phyloP scores from a whole-genome alignment of 257 asterid species.

The Datura wrightii region DNA sequence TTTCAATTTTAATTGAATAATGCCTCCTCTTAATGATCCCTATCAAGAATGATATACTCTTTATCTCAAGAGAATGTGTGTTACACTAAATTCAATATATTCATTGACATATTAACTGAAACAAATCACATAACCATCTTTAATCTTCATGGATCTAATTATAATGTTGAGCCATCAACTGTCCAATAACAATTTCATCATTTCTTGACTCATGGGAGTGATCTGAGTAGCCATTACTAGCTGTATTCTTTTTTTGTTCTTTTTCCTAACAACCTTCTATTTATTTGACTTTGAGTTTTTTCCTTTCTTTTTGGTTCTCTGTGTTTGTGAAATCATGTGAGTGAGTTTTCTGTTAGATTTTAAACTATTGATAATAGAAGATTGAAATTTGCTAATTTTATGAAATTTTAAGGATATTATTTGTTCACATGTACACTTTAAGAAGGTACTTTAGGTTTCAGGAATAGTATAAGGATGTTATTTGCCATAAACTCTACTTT shows the following conservation, averaged over 20 bases:
- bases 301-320: not conserved
- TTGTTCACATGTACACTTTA: no score
- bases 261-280: not conserved
- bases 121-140: not conserved
- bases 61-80: no score
- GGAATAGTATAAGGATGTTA: no score
- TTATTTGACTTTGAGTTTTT: not conserved
- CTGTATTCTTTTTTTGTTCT: no score
- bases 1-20: no score
- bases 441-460: no score
- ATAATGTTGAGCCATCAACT: not conserved
- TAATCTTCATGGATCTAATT: not conserved
- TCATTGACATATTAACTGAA: not conserved
- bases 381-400: no score
- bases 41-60: no score
- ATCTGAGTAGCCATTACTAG: not conserved
- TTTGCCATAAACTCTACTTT: no score
- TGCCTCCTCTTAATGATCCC: no score
- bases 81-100: not conserved
- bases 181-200: not conserved
- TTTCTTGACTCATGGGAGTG: not conserved
- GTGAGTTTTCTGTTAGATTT: not conserved
- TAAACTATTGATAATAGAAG: no score
- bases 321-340: not conserved
- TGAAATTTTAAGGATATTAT: no score